Evolutionary conservation across 306 rosid genomes (phyloP).

Genomic region (Vigna angularis): DNA sequence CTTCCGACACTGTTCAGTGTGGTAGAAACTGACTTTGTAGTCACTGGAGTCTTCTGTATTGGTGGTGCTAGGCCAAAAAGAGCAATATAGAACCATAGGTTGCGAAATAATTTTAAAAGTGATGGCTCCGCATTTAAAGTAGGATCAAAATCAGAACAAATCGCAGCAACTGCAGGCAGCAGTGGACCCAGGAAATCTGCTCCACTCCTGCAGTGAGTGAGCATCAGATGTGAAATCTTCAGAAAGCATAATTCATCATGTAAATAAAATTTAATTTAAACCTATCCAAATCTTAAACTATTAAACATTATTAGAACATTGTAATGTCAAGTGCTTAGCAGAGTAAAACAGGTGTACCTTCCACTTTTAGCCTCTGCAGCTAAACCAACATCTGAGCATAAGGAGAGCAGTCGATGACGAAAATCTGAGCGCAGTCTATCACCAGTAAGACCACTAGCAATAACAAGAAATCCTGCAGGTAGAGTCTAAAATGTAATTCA

Average conservation of each 20-base stretch:
- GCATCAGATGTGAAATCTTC: slow-evolving; percentile 53
- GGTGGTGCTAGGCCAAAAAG: slow-evolving; percentile 99
- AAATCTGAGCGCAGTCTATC: slow-evolving; percentile 79
- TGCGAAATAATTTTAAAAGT: slow-evolving; percentile 91
- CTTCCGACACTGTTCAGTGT: slow-evolving; percentile 88
- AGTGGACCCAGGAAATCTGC: slow-evolving; percentile 97
- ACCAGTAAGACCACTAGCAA: slow-evolving; percentile 82
- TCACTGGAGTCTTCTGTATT: slow-evolving; percentile 67
- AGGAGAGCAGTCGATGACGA: slow-evolving; percentile 90
- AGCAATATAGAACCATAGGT: slow-evolving; percentile 97
- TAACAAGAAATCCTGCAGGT: slow-evolving; percentile 93
- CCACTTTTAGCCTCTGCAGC: slow-evolving; percentile 99
- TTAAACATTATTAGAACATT: slow-evolving; percentile 18
- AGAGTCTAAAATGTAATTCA: slow-evolving; percentile 95
- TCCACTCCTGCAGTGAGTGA: slow-evolving; percentile 81
- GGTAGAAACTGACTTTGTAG: slow-evolving; percentile 74
- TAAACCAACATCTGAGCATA: slow-evolving; percentile 97
- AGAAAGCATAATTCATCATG: slow-evolving; percentile 41
- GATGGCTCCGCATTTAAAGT: slow-evolving; percentile 88
- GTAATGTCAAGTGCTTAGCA: slow-evolving; percentile 36
- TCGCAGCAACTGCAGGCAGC: slow-evolving; percentile 97
- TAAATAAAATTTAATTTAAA: slow-evolving; percentile 35
- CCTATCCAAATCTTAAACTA: slow-evolving; percentile 38
- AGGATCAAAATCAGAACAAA: slow-evolving; percentile 96
- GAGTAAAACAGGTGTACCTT: slow-evolving; percentile 63